Conservation (phyloP, 2,329 filamentous ascomycete genomes). For the Colletotrichum lupini region DNA sequence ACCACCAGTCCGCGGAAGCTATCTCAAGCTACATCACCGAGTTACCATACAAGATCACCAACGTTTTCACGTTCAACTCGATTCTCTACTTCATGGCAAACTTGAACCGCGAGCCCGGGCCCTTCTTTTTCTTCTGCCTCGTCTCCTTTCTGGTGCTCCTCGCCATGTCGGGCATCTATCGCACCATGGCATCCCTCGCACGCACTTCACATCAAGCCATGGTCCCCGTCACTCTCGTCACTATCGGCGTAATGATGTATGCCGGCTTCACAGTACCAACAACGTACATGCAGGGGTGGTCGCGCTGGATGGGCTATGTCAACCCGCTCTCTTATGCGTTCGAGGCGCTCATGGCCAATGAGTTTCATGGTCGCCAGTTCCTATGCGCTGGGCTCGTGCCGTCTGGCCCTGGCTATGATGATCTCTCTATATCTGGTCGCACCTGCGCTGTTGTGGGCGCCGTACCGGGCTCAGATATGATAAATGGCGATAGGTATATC, state of each 20-base stretch:
- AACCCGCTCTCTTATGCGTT: constrained; percentile 85
- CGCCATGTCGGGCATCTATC: constrained; percentile 44
- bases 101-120: constrained; percentile 65
- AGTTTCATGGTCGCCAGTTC: constrained; percentile 77
- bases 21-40: constrained; percentile 73
- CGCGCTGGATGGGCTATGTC: constrained; percentile 84
- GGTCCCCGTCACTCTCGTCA: constrained; percentile 68
- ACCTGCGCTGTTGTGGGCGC: constrained; percentile 59
- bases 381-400: constrained; percentile 59
- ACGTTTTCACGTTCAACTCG: constrained; percentile 69
- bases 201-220: constrained; percentile 45
- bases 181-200: constrained; percentile 43
- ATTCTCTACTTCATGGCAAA: constrained; percentile 76
- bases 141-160: constrained; percentile 48
- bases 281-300: constrained; percentile 81
- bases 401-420: constrained; percentile 47
- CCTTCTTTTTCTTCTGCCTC: constrained; percentile 70
- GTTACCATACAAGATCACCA: constrained; percentile 69
- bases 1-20: constrained; percentile 61
- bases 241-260: constrained; percentile 74
- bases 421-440: constrained; percentile 50
- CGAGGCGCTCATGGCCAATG: constrained; percentile 84
- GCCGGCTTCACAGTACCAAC: constrained; percentile 76
- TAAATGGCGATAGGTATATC: constrained; percentile 59
- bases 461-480: constrained; percentile 50